Evolutionary conservation across 2,329 filamentous ascomycete genomes (phyloP).

Genomic region (Exophiala sp.): DNA sequence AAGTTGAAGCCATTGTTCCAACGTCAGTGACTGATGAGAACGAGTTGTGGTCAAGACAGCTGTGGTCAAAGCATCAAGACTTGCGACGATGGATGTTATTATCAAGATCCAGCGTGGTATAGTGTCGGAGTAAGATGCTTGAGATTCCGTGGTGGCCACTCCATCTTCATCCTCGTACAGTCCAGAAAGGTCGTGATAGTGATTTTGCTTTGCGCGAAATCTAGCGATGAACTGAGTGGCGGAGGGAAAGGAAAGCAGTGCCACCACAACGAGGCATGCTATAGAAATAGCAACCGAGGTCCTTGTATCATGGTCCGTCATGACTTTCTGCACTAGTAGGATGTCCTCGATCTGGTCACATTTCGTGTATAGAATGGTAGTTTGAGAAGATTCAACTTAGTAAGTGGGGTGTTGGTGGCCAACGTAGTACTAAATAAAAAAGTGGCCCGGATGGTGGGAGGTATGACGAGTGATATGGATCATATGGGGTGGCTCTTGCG

Average conservation of each 20-base stretch:
- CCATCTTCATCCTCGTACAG: constrained; percentile 69
- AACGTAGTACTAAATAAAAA: no score
- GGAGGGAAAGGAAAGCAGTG: constrained; percentile 17
- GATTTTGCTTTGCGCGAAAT: constrained; percentile 12
- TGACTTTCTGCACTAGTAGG: background rate
- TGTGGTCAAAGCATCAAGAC: constrained; percentile 55
- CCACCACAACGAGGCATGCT: constrained; percentile 18
- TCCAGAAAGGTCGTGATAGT: constrained; percentile 30
- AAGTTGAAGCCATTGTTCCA: constrained; percentile 60
- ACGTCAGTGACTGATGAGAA: constrained; percentile 39
- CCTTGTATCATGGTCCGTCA: constrained; percentile 12
- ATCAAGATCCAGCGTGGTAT: constrained; percentile 55
- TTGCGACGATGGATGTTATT: constrained; percentile 53
- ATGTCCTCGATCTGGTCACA: no score
- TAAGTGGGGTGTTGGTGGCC: no score
- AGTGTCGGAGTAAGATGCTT: constrained; percentile 60
- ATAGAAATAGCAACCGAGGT: constrained; percentile 20
- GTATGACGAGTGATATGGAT: no score
- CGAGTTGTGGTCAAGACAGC: constrained; percentile 52
- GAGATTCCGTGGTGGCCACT: constrained; percentile 60
- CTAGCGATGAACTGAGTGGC: constrained; percentile 9
- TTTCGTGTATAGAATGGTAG: no score
- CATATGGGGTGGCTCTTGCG: no score
- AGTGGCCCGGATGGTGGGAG: no score
- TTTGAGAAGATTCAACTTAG: no score